Conservation (phyloP, 495 filamentous ascomycete species). For the Daldinia decipiens region DNA sequence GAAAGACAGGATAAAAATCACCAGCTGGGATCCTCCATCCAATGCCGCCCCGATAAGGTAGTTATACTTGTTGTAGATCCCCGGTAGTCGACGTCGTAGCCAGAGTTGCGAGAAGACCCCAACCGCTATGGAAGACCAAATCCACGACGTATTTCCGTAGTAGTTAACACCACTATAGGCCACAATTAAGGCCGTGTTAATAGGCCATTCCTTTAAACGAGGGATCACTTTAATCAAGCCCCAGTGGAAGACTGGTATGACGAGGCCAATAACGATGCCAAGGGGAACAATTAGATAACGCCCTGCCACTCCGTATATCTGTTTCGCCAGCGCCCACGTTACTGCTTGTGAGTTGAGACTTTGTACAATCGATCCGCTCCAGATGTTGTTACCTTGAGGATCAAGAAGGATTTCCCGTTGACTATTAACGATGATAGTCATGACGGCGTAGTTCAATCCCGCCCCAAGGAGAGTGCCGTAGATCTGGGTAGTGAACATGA, state of each 20-base stretch:
- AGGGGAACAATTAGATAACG: constrained; percentile 59
- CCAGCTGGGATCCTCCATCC: constrained; percentile 62
- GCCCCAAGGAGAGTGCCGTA: constrained; percentile 55
- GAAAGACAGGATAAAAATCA: constrained; percentile 68
- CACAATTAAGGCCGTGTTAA: constrained; percentile 57
- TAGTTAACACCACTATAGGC: constrained; percentile 59
- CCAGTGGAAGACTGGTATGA: constrained; percentile 54
- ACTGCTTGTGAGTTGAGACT: constrained; percentile 54
- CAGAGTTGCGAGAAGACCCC: constrained; percentile 65
- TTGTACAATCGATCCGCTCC: constrained; percentile 52
- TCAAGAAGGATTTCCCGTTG: constrained; percentile 47
- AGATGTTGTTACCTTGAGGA: constrained; percentile 51
- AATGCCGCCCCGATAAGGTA: constrained; percentile 66
- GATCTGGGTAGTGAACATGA: constrained; percentile 55
- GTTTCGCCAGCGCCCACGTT: constrained; percentile 56
- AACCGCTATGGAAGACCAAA: constrained; percentile 47
- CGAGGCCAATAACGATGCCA: constrained; percentile 57
- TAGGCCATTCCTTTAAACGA: constrained; percentile 44
- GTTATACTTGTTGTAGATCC: constrained; percentile 66
- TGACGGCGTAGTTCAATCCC: constrained; percentile 56
- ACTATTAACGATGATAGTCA: constrained; percentile 50
- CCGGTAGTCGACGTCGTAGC: constrained; percentile 60
- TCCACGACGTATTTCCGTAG: constrained; percentile 56
- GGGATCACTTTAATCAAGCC: constrained; percentile 51
- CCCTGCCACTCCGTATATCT: constrained; percentile 50